Base-by-base conservation (phyloP, 2,329 filamentous ascomycete genomes). In the Tolypocladium pustulatum region DNA sequence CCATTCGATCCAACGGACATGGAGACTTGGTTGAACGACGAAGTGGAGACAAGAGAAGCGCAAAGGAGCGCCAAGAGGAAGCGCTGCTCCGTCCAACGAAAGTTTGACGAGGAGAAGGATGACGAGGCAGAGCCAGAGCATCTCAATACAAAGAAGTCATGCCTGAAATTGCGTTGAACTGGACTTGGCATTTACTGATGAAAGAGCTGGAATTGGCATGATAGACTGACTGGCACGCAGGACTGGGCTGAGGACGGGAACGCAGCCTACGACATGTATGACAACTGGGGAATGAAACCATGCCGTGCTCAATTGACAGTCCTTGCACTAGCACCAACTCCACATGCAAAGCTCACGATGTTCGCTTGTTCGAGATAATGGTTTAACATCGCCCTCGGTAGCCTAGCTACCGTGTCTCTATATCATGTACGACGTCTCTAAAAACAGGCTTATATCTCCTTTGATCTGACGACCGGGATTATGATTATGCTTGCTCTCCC, bases 1-100 rank as follows among this genome's bases (percentile, higher is more conserved):
- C 56, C 60, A 1, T 72, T 76, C 55, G 70, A 77, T 55, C 60
- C 65, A 0, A 66, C 71, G 8, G 66, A 69, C 20, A 77, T 82
- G 55, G 76, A 80, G 59, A 78, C 75, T 1, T 81, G 76, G 72
- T 73, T 77, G 56, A 38, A 38, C 15, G 58, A 58, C n/a, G 67
- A 69, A 5, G 75, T 2, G 64, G 66, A 9, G 74, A 77, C 62
- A 68, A 72, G 54, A 67, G 67, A 8, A 32, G 59, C 58, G 9
- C 53, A 27, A 15, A 58, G 55, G 15, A 58, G 60, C 37, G 61
- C 61, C 51, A 73, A 73, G 61, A 65, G 69, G 3, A 74, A 75
- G 61, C 71, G 72, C 71, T 27, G 67, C 70, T 4, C 64, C 75
- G 38, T 66, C 75, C 13, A 73, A 74, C 61, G 70, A 67, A 57